Evolutionary conservation across 306 rosid genomes (phyloP).

Genomic region (Vigna nakashimae): DNA sequence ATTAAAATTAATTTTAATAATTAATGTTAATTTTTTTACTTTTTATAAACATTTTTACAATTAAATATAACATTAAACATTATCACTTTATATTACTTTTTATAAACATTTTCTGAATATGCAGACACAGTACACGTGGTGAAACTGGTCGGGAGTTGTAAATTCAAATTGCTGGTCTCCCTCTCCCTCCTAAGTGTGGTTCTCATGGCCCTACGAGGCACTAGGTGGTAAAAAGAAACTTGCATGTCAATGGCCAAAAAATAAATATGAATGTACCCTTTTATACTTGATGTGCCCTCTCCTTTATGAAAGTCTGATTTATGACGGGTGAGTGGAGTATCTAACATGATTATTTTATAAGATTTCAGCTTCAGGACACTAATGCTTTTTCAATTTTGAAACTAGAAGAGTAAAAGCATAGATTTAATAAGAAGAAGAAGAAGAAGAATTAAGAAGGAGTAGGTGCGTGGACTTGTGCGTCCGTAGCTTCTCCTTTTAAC

Average conservation of each 20-base stretch:
- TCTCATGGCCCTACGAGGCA: slow-evolving; percentile 55
- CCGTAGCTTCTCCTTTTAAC: slow-evolving; percentile 71
- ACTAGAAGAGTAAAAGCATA: slow-evolving; percentile 35
- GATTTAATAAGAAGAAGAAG: slow-evolving; percentile 41
- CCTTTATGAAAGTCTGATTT: slow-evolving; percentile 42
- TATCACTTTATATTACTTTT: no score
- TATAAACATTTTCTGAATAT: neutral
- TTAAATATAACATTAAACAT: no score
- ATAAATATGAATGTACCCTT: slow-evolving; percentile 53
- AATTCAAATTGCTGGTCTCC: slow-evolving; percentile 47
- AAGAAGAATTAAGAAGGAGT: slow-evolving; percentile 26
- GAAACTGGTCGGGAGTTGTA: neutral
- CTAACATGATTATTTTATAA: slow-evolving; percentile 30
- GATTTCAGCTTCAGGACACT: slow-evolving; percentile 43
- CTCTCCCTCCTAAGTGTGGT: slow-evolving; percentile 53
- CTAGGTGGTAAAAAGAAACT: slow-evolving; percentile 45
- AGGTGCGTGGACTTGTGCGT: slow-evolving; percentile 87
- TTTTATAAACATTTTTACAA: no score
- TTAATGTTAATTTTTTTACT: no score
- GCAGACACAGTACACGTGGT: slow-evolving; percentile 12
- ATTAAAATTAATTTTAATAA: no score
- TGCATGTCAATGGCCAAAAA: slow-evolving; percentile 59
- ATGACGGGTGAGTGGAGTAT: slow-evolving; percentile 39
- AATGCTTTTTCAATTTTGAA: slow-evolving; percentile 35
- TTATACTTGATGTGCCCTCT: slow-evolving; percentile 48